Percentiles rank a stretch among this genome's conserved stretches.
Evolutionary conservation across 371 early-diverging fungal genomes (phyloP).

Genomic region (Rhizopus sp.): DNA sequence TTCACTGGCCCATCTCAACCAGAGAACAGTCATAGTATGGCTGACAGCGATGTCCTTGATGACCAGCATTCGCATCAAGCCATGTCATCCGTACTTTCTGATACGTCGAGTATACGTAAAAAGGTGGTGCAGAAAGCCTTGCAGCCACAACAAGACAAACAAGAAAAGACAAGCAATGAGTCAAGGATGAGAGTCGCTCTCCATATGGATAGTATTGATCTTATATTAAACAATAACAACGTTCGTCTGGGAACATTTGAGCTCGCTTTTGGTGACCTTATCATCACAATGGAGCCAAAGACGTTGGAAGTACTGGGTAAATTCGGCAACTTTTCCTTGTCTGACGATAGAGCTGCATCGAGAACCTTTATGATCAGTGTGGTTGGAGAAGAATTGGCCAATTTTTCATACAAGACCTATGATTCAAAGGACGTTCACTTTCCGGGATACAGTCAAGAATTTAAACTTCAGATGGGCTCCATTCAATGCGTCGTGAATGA

Average conservation of each 20-base stretch:
- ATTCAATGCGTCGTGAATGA: slow-evolving; percentile 63
- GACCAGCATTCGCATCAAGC: slow-evolving; percentile 3
- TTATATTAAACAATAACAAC: slow-evolving; percentile 67
- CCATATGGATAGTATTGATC: slow-evolving; percentile 64
- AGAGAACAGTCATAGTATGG: not conserved
- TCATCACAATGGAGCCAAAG: slow-evolving; percentile 50
- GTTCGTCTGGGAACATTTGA: slow-evolving; percentile 62
- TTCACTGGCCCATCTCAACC: slow-evolving; percentile 52
- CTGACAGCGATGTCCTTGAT: slow-evolving; percentile 11
- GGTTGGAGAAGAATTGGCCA: slow-evolving; percentile 75
- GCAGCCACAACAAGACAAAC: not conserved
- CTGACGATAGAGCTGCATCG: slow-evolving; percentile 46
- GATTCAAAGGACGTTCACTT: slow-evolving; percentile 40
- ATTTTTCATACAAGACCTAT: slow-evolving; percentile 73
- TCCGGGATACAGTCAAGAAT: slow-evolving; percentile 71
- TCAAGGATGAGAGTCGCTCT: slow-evolving; percentile 65
- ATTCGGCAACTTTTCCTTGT: slow-evolving; percentile 73
- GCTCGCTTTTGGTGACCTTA: slow-evolving; percentile 60
- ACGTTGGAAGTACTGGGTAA: slow-evolving; percentile 63
- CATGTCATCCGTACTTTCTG: not conserved
- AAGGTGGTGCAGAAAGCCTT: not conserved
- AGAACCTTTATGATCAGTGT: slow-evolving; percentile 63
- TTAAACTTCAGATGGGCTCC: slow-evolving; percentile 69
- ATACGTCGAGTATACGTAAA: not conserved
- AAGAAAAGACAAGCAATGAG: slow-evolving; percentile 8